phyloP scores from a whole-genome alignment of 2,329 filamentous ascomycete species.

The Xylaria arbuscula region DNA sequence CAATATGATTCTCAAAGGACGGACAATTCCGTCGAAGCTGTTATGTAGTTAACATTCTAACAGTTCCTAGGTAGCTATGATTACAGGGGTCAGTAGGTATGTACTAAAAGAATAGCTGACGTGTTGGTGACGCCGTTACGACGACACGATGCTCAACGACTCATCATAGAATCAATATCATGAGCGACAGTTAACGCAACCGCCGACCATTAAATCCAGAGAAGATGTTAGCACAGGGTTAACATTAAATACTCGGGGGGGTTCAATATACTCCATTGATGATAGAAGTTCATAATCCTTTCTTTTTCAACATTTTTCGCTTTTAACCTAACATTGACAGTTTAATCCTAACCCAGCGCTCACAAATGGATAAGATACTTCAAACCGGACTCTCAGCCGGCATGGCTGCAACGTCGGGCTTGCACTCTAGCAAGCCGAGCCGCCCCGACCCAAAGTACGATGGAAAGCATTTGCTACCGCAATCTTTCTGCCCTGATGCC shows the following conservation, averaged over 20 bases:
- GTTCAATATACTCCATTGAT: background rate
- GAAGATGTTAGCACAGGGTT: background rate
- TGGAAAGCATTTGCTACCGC: background rate
- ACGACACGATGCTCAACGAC: background rate
- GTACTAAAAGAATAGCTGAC: background rate
- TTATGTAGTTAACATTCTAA: too few species aligned
- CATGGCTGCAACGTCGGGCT: background rate
- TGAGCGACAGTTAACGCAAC: background rate
- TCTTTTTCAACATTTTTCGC: background rate
- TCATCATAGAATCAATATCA: background rate
- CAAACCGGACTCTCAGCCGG: conserved; percentile 5
- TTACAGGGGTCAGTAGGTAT: background rate
- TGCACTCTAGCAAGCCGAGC: background rate
- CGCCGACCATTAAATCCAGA: too few species aligned
- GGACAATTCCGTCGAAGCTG: too few species aligned
- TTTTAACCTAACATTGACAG: background rate
- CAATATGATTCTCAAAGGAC: too few species aligned
- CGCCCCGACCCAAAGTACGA: background rate
- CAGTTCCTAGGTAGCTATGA: too few species aligned
- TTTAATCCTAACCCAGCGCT: background rate
- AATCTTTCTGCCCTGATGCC: background rate
- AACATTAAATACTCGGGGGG: background rate
- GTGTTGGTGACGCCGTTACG: background rate
- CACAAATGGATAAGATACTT: background rate
- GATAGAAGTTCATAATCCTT: background rate